A percentile compares a stretch with the other conserved stretches of the same genome.
phyloP scores from a whole-genome alignment of 441 rosid species.

The Biscutella laevigata region DNA sequence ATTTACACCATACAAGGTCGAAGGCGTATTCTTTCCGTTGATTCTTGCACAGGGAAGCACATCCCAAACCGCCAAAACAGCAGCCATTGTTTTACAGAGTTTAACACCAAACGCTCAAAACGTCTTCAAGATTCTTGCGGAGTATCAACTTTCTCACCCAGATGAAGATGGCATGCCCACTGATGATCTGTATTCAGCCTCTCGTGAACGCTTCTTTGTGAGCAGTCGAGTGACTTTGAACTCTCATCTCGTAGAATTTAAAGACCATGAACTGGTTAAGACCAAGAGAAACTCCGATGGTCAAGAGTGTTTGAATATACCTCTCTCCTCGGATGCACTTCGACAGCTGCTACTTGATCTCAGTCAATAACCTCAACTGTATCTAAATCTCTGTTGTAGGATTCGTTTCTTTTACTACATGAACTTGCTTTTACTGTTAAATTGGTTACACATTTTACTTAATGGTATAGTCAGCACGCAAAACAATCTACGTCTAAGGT shows the following conservation, averaged over 20 bases:
- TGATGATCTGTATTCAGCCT: conserved; percentile 48
- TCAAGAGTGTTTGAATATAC: conserved; percentile 75
- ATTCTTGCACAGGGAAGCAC: conserved; percentile 65
- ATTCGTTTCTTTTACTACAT: not conserved
- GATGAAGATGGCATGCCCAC: conserved; percentile 85
- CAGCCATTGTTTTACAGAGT: conserved; percentile 73
- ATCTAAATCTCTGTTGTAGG: not conserved
- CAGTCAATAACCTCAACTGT: conserved; percentile 23
- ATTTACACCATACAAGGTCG: conserved; percentile 68
- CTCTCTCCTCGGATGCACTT: conserved; percentile 63
- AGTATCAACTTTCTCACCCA: conserved; percentile 66
- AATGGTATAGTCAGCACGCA: not conserved
- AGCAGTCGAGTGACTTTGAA: conserved; percentile 83
- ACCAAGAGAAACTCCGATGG: conserved; percentile 66
- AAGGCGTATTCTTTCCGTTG: conserved; percentile 76
- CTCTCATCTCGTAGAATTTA: conserved; percentile 84
- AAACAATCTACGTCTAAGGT: not conserved
- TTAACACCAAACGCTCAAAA: conserved; percentile 89
- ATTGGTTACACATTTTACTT: not conserved
- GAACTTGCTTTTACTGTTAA: not conserved
- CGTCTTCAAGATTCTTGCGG: conserved; percentile 80
- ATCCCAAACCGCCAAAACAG: conserved; percentile 72
- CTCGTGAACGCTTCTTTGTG: conserved; percentile 78
- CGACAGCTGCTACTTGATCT: conserved; percentile 59
- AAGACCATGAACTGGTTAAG: conserved; percentile 87